These are phyloP conservation scores for Lophium mytilinum DNA, from an alignment of 495 filamentous ascomycete genomes.

Conservation along the genomic window DNA sequence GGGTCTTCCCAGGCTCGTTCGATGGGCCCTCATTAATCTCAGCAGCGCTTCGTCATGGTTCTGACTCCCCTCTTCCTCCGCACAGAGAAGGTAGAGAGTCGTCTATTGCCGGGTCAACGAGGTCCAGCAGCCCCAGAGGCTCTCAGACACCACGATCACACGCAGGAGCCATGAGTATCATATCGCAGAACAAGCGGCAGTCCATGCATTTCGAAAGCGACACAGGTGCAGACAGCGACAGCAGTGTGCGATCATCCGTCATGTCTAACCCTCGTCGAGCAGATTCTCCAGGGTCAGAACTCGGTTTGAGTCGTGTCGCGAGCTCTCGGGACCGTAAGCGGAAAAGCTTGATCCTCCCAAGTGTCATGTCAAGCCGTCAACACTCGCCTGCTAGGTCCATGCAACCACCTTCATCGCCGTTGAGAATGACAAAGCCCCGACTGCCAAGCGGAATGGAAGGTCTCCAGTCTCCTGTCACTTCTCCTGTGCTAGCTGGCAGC, in stretches of 20 bases:
- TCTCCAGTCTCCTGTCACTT: conserved; percentile 77
- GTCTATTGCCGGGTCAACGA: conserved; percentile 57
- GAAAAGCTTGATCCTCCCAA: conserved; percentile 70
- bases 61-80: conserved; percentile 32
- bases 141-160: conserved; percentile 82
- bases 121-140: conserved; percentile 85
- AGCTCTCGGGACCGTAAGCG: conserved; percentile 73
- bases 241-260: conserved; percentile 69
- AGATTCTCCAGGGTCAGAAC: conserved; percentile 86
- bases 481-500: conserved; percentile 70
- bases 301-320: conserved; percentile 58
- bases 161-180: conserved; percentile 54
- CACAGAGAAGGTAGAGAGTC: conserved; percentile 44
- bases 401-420: conserved; percentile 71
- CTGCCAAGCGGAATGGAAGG: conserved; percentile 65
- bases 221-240: conserved; percentile 71
- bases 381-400: conserved; percentile 67
- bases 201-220: conserved; percentile 74
- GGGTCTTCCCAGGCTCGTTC: conserved; percentile 45
- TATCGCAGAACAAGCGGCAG: conserved; percentile 60
- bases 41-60: conserved; percentile 44
- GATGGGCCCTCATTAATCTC: conserved; percentile 52
- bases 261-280: conserved; percentile 61
- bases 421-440: conserved; percentile 79
- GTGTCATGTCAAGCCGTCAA: conserved; percentile 65